Evolutionary conservation across 768 basidiomycete genomes (phyloP).

Genomic region (Cyclocybe cylindracea): DNA sequence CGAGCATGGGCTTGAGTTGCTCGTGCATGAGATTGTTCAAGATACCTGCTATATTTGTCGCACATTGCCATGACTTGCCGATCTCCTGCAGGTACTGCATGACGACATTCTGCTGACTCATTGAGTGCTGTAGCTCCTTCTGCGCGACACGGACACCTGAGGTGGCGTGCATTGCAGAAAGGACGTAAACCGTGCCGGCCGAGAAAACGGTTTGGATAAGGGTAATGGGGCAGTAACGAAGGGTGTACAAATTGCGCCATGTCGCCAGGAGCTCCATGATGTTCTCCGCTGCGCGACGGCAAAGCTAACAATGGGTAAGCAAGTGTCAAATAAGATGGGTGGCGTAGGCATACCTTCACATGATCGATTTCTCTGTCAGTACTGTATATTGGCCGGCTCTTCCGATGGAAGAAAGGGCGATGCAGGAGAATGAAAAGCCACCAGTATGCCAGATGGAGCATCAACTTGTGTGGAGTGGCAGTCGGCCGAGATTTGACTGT

Average conservation of each 20-base stretch:
- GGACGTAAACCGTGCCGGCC: slow-evolving; percentile 59
- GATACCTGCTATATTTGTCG: slow-evolving; percentile 48
- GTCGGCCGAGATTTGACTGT: slow-evolving; percentile 46
- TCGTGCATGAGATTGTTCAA: slow-evolving; percentile 44
- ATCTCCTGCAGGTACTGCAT: slow-evolving; percentile 54
- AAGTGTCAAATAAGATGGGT: slow-evolving; percentile 22
- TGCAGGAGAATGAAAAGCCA: slow-evolving; percentile 64
- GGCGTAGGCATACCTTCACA: slow-evolving; percentile 42
- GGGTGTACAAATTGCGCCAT: slow-evolving; percentile 52
- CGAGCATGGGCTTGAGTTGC: slow-evolving; percentile 41
- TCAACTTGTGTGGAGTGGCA: slow-evolving; percentile 54
- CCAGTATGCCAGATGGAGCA: slow-evolving; percentile 58
- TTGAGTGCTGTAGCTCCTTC: slow-evolving; percentile 44
- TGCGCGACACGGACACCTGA: slow-evolving; percentile 46
- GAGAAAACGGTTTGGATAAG: slow-evolving; percentile 59
- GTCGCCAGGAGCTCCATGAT: slow-evolving; percentile 53
- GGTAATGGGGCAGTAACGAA: slow-evolving; percentile 61
- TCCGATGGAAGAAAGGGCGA: slow-evolving; percentile 53
- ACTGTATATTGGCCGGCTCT: slow-evolving; percentile 35
- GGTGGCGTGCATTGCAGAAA: slow-evolving; percentile 55
- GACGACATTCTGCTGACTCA: slow-evolving; percentile 46
- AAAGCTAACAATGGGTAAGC: slow-evolving; percentile 35
- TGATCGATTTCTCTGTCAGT: slow-evolving; percentile 47
- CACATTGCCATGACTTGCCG: slow-evolving; percentile 55
- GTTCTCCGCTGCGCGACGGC: slow-evolving; percentile 54